Percentiles rank a stretch among this genome's conserved stretches.
phyloP scores from a whole-genome alignment of 176 grass and related monocot genomes.

The Musa itinerans region DNA sequence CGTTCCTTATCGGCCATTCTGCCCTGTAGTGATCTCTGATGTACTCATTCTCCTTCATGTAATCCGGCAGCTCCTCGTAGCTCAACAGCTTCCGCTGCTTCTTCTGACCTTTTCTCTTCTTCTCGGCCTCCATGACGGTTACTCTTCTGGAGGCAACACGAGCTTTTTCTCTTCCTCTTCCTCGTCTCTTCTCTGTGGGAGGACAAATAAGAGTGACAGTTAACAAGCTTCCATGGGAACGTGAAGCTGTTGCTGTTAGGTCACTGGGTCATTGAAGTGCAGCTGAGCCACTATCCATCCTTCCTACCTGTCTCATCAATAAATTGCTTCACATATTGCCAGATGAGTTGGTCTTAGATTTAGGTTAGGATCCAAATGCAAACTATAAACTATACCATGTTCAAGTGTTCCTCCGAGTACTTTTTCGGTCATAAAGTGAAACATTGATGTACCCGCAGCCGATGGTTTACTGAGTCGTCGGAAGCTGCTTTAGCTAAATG shows the following conservation, averaged over 20 bases:
- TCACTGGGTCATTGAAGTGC: slow-evolving; percentile 1
- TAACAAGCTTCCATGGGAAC: not conserved
- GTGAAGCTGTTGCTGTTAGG: slow-evolving; percentile 1
- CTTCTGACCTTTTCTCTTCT: not conserved
- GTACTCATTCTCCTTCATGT: slow-evolving; percentile 91
- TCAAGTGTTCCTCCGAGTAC: not conserved
- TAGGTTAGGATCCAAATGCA: not conserved
- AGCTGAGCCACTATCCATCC: slow-evolving; percentile 15
- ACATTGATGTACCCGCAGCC: not conserved
- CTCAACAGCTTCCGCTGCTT: slow-evolving; percentile 36
- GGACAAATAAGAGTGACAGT: not conserved
- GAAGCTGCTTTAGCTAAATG: too few species aligned
- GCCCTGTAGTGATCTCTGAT: slow-evolving; percentile 73
- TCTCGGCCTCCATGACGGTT: not conserved
- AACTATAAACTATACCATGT: not conserved
- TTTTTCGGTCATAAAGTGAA: not conserved
- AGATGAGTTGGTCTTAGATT: not conserved
- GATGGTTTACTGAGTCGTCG: too few species aligned
- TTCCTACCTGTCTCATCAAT: slow-evolving; percentile 7
- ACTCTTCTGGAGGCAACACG: not conserved
- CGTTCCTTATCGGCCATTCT: slow-evolving; percentile 79
- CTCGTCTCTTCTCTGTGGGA: not conserved
- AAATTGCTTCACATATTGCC: not conserved
- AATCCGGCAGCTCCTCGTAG: slow-evolving; percentile 91
- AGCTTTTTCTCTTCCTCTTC: not conserved